Conservation (phyloP, 139 green algal genomes). For the Picochlorum sp. region DNA sequence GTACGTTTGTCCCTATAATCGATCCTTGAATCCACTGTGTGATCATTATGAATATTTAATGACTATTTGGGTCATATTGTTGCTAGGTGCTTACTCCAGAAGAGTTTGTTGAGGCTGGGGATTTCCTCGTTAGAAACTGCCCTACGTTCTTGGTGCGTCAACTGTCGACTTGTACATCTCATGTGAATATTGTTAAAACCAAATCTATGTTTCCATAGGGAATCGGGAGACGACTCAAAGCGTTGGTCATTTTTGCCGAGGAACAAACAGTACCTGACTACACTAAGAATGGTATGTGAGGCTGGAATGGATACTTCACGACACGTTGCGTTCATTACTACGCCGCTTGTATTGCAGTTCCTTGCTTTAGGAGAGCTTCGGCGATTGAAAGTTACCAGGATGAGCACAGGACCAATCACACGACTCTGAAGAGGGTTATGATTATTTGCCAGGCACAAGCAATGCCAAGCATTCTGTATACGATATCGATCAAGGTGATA, state of each 20-base stretch:
- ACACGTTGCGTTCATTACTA: background rate
- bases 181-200: too few relatives aligned
- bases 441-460: background rate
- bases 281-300: conserved; percentile 63
- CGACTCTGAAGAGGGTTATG: background rate
- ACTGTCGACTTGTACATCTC: background rate
- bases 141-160: conserved; percentile 69
- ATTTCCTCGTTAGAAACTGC: conserved; percentile 73
- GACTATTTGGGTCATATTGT: background rate
- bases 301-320: too few relatives aligned
- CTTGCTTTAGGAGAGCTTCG: conserved; percentile 62
- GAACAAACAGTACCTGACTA: conserved; percentile 84
- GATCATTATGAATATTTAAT: background rate
- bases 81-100: conserved; percentile 75
- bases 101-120: conserved; percentile 73
- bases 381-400: conserved; percentile 23
- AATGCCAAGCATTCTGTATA: background rate
- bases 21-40: background rate
- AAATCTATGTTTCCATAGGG: conserved; percentile 37
- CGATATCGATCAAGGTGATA: background rate
- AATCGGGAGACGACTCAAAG: conserved; percentile 59
- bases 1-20: conserved; percentile 16
- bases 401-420: background rate
- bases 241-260: conserved; percentile 51
- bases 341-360: conserved; percentile 44